A percentile compares a stretch with the other conserved stretches of the same genome.
phyloP scores from a whole-genome alignment of 176 grass and related monocot genomes.

The barley (Hordeum vulgare) region DNA sequence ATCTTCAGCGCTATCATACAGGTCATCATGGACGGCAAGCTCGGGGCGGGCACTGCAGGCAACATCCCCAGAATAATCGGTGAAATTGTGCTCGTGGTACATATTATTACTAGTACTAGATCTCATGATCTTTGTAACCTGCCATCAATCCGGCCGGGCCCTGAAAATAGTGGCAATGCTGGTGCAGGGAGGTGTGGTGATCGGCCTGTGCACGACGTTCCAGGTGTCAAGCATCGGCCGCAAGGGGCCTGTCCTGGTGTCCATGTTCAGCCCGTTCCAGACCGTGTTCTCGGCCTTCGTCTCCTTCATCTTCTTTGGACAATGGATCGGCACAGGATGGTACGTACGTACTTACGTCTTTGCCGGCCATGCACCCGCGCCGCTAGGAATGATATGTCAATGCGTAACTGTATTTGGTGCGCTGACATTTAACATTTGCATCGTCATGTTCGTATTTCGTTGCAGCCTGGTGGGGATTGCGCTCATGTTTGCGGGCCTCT shows the following conservation, averaged over 20 bases:
- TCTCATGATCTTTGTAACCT: neutral
- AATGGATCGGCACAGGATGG: constrained; percentile 41
- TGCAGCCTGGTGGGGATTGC: constrained; percentile 43
- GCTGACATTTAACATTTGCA: neutral
- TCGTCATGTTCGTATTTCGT: neutral
- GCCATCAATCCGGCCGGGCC: no score
- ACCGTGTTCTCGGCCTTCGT: constrained; percentile 30
- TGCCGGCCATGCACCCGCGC: neutral
- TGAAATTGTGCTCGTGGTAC: constrained; percentile 39
- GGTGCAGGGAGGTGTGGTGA: constrained; percentile 35
- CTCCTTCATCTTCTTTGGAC: constrained; percentile 30
- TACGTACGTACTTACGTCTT: neutral
- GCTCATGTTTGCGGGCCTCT: constrained; percentile 68
- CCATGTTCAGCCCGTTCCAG: constrained; percentile 54
- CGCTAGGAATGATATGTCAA: neutral
- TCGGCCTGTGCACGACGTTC: constrained; percentile 25
- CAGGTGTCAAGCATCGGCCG: constrained; percentile 36
- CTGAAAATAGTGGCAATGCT: neutral
- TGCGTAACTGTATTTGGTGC: neutral
- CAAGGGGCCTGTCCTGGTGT: constrained; percentile 45
- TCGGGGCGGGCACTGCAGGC: neutral
- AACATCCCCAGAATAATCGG: neutral
- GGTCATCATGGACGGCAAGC: constrained; percentile 30
- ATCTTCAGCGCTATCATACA: constrained; percentile 39
- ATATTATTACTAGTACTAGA: no score